phyloP scores from a whole-genome alignment of 306 rosid genomes.

The Corylus avellana region DNA sequence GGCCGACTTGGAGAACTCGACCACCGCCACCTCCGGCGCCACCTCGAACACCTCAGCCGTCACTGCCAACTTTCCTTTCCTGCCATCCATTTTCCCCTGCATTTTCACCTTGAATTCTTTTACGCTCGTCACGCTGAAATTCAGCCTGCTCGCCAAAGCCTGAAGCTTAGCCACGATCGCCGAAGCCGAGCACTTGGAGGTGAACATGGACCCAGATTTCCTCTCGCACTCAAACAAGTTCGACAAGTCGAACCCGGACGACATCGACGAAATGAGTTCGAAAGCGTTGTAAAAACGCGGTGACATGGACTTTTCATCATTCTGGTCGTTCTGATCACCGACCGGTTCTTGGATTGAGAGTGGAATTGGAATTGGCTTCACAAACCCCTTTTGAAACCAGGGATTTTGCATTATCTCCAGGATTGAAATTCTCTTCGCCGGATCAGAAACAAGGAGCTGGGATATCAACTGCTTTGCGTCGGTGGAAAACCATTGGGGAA shows the following conservation, averaged over 20 bases:
- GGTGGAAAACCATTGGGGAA: slow-evolving; percentile 63
- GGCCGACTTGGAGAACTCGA: slow-evolving; percentile 56
- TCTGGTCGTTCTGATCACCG: slow-evolving; percentile 16
- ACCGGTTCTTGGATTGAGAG: slow-evolving; percentile 35
- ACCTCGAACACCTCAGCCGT: slow-evolving; percentile 66
- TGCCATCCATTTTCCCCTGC: slow-evolving; percentile 59
- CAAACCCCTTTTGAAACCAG: slow-evolving; percentile 65
- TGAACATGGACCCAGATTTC: slow-evolving; percentile 53
- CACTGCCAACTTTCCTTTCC: slow-evolving; percentile 70
- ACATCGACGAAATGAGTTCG: slow-evolving; percentile 72
- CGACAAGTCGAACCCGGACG: slow-evolving; percentile 72
- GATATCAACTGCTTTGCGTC: slow-evolving; percentile 54
- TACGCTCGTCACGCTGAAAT: slow-evolving; percentile 42
- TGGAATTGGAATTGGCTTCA: slow-evolving; percentile 46
- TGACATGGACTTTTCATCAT: slow-evolving; percentile 35
- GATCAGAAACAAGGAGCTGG: slow-evolving; percentile 59
- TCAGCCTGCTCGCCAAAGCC: slow-evolving; percentile 44
- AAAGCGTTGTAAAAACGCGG: slow-evolving; percentile 80
- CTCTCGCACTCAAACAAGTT: slow-evolving; percentile 68
- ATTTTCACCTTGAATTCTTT: slow-evolving; percentile 62
- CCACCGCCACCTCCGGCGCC: slow-evolving; percentile 75
- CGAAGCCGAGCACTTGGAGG: slow-evolving; percentile 66
- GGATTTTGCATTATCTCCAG: slow-evolving; percentile 48
- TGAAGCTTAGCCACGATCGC: slow-evolving; percentile 51
- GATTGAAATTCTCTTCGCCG: slow-evolving; percentile 58